These are phyloP conservation scores for Anisodus acutangulus DNA, from an alignment of 257 asterid species.

Conservation along the genomic window DNA sequence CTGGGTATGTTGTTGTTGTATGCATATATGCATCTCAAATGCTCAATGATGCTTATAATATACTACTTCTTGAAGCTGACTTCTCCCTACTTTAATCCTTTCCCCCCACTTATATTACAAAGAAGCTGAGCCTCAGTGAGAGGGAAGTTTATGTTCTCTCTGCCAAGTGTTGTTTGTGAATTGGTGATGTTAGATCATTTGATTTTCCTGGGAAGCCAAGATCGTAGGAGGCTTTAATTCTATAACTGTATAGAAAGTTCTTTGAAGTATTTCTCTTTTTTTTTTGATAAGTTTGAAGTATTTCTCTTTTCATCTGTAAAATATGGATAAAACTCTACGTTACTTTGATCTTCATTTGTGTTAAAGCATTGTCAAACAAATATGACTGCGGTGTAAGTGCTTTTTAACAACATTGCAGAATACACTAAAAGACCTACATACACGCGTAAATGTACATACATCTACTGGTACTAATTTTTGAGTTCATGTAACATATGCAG, in stretches of 20 bases:
- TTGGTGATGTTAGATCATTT: background rate
- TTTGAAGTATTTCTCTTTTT: background rate
- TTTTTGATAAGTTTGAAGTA: too few species aligned
- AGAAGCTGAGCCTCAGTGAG: background rate
- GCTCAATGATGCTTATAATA: background rate
- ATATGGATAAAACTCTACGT: constrained; percentile 14
- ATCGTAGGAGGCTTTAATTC: background rate
- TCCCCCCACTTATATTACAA: background rate
- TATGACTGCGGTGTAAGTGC: background rate
- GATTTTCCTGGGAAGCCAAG: constrained; percentile 14
- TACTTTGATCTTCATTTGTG: constrained; percentile 5
- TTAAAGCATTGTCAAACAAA: constrained; percentile 2
- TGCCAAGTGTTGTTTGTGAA: constrained; percentile 16
- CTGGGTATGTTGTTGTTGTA: too few species aligned
- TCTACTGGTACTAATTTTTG: constrained; percentile 9
- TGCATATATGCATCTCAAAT: background rate
- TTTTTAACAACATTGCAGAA: background rate
- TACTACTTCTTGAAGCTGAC: background rate
- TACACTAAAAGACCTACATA: background rate
- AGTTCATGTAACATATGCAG: constrained; percentile 19
- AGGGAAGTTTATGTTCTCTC: background rate
- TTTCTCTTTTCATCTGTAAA: background rate
- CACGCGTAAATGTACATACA: background rate
- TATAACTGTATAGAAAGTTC: background rate
- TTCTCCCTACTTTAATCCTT: background rate